Evolutionary conservation across 2,329 filamentous ascomycete genomes (phyloP), one percentile per base, ranked within the genome.

Genomic region (Stagonosporopsis tanaceti): DNA sequence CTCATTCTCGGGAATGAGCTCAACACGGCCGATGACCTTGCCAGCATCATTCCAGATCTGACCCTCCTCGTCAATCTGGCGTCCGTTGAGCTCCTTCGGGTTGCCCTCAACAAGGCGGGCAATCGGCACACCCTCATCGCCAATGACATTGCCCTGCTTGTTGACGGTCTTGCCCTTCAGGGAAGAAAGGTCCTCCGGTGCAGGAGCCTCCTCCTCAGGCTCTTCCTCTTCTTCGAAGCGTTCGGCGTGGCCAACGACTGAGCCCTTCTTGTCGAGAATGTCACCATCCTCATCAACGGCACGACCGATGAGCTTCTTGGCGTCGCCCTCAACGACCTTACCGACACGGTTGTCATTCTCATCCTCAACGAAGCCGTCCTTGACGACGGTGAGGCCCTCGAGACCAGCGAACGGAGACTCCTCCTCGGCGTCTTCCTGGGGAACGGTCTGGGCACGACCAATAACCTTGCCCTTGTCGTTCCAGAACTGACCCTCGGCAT

Each of bases 1-100:
- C 78, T 91, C 88, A 8, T 87, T 83, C 67, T 89, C 86, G 22
- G 88, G 81, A 34, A 92, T 86, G 27, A 91, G 78, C 68, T 91
- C 88, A 42, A 86, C 87, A 54, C 82, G 84, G 59, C 89, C 89
- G 57, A 92, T 83, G 44, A 91, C 80, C 56, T 90, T 86, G 42
- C 89, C 89, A n/a, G 82, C 84, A 72, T 92, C 89, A 70, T 89
- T 89, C 78, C 88, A 86, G 63, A 92, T 84, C 68, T 90, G 85
- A 34, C 89, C 89, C 28, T 90, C 78, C 74, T 87, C 89, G 72
- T 92, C 87, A 67, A 88, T 87, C 84, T 89, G 89, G 68, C 85
- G 86, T 27, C 89, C 89, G 9, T 86, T 77, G 39, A 92, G 82
- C 51, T 84, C 82, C 74, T 85, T 84, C 34, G 85, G 70, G 59